phyloP scores from a whole-genome alignment of 2,329 filamentous ascomycete species.

The Calonectria pseudoturangicola region DNA sequence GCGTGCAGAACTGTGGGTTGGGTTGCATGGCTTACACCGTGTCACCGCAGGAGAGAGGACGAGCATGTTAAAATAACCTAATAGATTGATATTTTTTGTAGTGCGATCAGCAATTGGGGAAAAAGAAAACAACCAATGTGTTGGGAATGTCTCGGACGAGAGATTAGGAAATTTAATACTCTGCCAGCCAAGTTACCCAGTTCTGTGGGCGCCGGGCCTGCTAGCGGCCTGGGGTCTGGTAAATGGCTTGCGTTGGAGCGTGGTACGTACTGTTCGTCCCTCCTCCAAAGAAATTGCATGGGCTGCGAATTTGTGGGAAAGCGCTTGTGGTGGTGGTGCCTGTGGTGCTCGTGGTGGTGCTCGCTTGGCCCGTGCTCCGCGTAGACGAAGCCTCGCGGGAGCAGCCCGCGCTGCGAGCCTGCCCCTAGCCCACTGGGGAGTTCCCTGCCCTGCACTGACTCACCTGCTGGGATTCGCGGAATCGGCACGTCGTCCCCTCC shows the following conservation, averaged over 20 bases:
- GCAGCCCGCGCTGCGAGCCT: conserved; percentile 25
- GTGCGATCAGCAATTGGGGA: conserved; percentile 14
- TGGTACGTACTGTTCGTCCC: conserved; percentile 19
- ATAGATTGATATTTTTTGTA: background rate
- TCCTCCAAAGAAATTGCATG: conserved; percentile 10
- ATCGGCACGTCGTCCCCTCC: conserved; percentile 2
- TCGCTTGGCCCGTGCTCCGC: conserved; percentile 16
- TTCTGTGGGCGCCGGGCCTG: conserved; percentile 20
- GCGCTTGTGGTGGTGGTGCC: conserved; percentile 14
- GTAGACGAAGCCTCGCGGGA: conserved; percentile 31
- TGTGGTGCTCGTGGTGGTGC: background rate
- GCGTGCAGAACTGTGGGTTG: conserved; percentile 1
- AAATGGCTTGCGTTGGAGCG: conserved; percentile 23
- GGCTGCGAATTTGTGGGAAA: conserved; percentile 34
- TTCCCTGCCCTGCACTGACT: conserved; percentile 15
- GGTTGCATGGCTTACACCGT: background rate
- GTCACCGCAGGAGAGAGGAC: background rate
- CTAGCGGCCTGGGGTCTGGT: conserved; percentile 19
- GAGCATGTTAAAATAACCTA: background rate
- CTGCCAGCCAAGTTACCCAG: conserved; percentile 5
- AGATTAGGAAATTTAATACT: conserved; percentile 31
- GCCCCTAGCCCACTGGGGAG: conserved; percentile 31
- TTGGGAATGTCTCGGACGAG: conserved; percentile 28
- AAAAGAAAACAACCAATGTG: conserved; percentile 18
- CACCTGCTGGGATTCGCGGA: conserved; percentile 8